These are phyloP conservation scores for Pyrrhoderma noxium DNA, from an alignment of 1,284 basidiomycete species.

Conservation along the genomic window DNA sequence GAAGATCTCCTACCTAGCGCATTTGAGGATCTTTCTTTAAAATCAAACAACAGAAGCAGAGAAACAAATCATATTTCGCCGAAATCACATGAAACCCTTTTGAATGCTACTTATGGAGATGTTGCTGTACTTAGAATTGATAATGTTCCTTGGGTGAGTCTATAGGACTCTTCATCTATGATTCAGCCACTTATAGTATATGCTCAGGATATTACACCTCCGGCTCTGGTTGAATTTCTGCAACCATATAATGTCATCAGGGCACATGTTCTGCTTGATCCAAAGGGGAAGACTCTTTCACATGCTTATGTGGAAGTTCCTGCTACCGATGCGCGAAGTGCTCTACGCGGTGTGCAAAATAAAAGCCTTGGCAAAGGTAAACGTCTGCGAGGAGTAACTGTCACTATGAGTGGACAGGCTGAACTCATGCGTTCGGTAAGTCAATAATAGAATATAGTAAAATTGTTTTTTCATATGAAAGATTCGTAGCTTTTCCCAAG, in stretches of 20 bases:
- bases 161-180: conserved; percentile 7
- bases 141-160: conserved; percentile 75
- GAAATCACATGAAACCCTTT: conserved; percentile 7
- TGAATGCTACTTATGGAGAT: conserved; percentile 28
- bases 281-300: conserved; percentile 71
- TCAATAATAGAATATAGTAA: conserved; percentile 12
- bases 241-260: conserved; percentile 52
- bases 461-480: not conserved
- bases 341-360: conserved; percentile 50
- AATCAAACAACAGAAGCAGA: not conserved
- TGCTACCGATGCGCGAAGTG: conserved; percentile 51
- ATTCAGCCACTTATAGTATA: conserved; percentile 5
- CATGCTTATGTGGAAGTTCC: conserved; percentile 73
- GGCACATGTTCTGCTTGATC: conserved; percentile 69
- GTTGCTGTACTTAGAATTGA: conserved; percentile 67
- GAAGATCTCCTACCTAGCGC: conserved; percentile 23
- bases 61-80: not conserved
- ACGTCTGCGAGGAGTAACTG: conserved; percentile 69
- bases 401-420: conserved; percentile 68
- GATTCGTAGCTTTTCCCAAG: conserved; percentile 57
- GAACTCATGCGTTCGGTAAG: conserved; percentile 71
- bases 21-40: conserved; percentile 19
- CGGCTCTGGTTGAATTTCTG: conserved; percentile 58
- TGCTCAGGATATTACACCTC: conserved; percentile 69
- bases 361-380: conserved; percentile 62